Evolutionary conservation across 2,329 filamentous ascomycete genomes (phyloP), one percentile per base, ranked within the genome.

Genomic region (Myrmaecium sp.): DNA sequence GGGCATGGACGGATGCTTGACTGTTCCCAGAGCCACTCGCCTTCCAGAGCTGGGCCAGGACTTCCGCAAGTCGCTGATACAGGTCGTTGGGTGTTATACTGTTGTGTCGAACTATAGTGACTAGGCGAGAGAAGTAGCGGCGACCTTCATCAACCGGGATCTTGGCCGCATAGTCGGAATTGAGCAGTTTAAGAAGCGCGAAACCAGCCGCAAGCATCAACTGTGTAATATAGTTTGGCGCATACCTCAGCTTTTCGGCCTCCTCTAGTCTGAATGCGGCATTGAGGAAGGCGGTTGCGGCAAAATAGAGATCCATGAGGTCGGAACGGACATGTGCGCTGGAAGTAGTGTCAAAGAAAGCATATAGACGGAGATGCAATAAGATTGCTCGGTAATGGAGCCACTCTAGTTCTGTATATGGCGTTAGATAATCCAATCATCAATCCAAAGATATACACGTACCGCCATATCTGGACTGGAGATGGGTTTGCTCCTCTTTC

Each of bases 11-110:
- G 7, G 18, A 3, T 19, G 16, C 14, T 32, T 29, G 12, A 27
- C 21, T 8, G 14, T 27, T 30, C n/a, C 47, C 41, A 10, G 46
- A 46, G 14, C 31, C 31, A 29, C 51, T 54, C 18, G 49, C 74
- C 39, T 82, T 80, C 77, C 78, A 89, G 49, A 89, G 75, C 52
- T 86, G 80, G 5, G 80, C 78, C 61, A 86, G 76, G n/a, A 89
- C 65, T 54, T 86, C 80, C 3, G 78, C 77, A 32, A 86, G 60
- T 17, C 80, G 68, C 61, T 77, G 80, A 28, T 80, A 72, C 7
- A 89, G 62, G 42, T 89, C 80, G 41, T 86, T 86, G 33, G 74
- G 67, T 22, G 74, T 66, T 11, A 84, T 74, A 36, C 76, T 82
- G 25, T 79, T 77, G 27, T 67, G 64, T 17, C 79, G 65, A 25